phyloP scores from a whole-genome alignment of 1,139 yeast species.

The Candida sp. region DNA sequence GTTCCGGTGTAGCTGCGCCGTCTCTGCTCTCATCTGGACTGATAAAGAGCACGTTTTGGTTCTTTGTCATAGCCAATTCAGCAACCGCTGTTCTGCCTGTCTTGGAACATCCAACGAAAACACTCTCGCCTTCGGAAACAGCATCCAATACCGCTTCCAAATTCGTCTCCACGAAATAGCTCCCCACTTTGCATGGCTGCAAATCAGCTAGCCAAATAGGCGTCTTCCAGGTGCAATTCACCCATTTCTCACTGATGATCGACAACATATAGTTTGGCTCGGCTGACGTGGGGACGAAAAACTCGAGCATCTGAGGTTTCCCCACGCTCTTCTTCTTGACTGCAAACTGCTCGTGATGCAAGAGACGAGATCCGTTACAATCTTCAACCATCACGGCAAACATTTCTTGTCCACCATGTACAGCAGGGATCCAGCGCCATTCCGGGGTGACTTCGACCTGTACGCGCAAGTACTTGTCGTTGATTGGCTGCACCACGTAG shows the following conservation, averaged over 20 bases:
- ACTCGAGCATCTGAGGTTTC: slow-evolving; percentile 63
- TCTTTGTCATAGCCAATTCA: slow-evolving; percentile 72
- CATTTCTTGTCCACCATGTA: slow-evolving; percentile 70
- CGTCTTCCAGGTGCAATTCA: slow-evolving; percentile 68
- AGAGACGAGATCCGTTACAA: slow-evolving; percentile 77
- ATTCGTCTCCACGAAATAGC: slow-evolving; percentile 58
- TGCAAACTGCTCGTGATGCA: slow-evolving; percentile 59
- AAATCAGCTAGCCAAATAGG: slow-evolving; percentile 65
- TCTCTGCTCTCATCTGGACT: too few species aligned
- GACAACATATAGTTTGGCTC: slow-evolving; percentile 83
- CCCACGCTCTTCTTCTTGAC: slow-evolving; percentile 53
- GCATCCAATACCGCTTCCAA: slow-evolving; percentile 61
- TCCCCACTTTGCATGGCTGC: slow-evolving; percentile 70
- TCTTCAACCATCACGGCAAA: slow-evolving; percentile 82
- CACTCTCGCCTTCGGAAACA: slow-evolving; percentile 60
- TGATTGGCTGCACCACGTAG: slow-evolving; percentile 76
- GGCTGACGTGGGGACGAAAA: slow-evolving; percentile 60
- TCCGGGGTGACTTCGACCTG: slow-evolving; percentile 70
- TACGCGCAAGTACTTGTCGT: slow-evolving; percentile 66
- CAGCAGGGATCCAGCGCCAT: slow-evolving; percentile 73
- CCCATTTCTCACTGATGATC: slow-evolving; percentile 82
- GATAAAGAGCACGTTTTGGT: slow-evolving; percentile 51
- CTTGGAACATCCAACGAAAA: slow-evolving; percentile 72
- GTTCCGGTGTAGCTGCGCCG: slow-evolving; percentile 66
- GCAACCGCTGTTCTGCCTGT: slow-evolving; percentile 76